Base-by-base conservation (phyloP, 345 rosid species). In the Arabidopsis arenosa region DNA sequence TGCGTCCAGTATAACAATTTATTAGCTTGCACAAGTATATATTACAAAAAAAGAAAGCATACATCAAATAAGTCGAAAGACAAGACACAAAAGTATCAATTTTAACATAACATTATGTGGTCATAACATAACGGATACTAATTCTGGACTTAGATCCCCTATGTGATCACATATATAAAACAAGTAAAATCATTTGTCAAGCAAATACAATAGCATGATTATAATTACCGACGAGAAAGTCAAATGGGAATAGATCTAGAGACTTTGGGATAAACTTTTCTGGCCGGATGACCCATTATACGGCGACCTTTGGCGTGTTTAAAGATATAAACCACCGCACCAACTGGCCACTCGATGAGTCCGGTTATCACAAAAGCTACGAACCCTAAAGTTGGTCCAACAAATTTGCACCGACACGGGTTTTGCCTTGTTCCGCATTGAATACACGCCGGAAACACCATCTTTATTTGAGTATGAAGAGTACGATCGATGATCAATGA, bases 351-450 rank as follows among this genome's bases (percentile, higher is more conserved):
- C 57, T 93, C 98, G 32, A 93, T 85, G 13, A 86, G 18, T 18
- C 85, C 98, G 1, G 92, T 82, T 7, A 65, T 87, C 15, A 79
- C 83, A 23, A 86, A 88, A 23, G 95, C 97, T 84, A 90, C 64
- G 73, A 93, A 86, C 44, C 95, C 98, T 1, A 89, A 47, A 4
- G 95, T 89, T 40, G 96, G 98, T 14, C 97, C 95, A 0, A 90
- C 85, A 55, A 93, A 83, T 83, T 90, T 90, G 86, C 97, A 93
- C 70, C 92, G 79, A 86, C 97, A 93, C 0, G 93, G 96, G 80
- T 93, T 93, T 76, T 86, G 82, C 0, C 78, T 32, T 15, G 86
- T 86, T 15, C 94, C 94, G 32, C 96, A 88, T 62, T 92, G 84
- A 43, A 92, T 68, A 23, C 97, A 88, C 28, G 85, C 52, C 8